phyloP scores from a whole-genome alignment of 140 eudicot species.

The Oenanthe javanica region DNA sequence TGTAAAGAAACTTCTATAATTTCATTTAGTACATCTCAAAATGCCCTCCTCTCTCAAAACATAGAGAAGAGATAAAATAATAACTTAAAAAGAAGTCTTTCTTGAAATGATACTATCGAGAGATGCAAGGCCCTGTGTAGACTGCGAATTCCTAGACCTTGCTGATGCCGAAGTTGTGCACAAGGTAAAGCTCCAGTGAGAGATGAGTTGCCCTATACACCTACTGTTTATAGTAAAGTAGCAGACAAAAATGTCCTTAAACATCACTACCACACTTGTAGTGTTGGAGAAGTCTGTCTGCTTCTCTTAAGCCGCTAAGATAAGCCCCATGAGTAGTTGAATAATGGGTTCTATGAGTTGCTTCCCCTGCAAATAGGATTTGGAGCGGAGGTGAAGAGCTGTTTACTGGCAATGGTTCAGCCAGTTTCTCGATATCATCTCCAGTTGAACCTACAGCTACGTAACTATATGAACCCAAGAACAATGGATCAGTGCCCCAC shows the following conservation, averaged over 20 bases:
- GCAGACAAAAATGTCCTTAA: neutral
- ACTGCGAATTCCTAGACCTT: too few relatives aligned
- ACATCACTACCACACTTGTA: conserved; percentile 30
- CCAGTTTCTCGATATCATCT: conserved; percentile 63
- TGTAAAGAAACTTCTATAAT: conserved; percentile 34
- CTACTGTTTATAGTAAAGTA: conserved; percentile 10
- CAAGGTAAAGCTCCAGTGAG: neutral
- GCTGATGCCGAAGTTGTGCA: too few relatives aligned
- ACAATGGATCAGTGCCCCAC: conserved; percentile 85
- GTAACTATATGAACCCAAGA: conserved; percentile 85
- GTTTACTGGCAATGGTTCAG: conserved; percentile 62
- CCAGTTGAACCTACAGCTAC: conserved; percentile 78
- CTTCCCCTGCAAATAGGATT: conserved; percentile 89
- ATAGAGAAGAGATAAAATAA: neutral
- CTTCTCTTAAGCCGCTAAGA: conserved; percentile 92
- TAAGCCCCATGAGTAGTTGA: conserved; percentile 96
- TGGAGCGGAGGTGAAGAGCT: conserved; percentile 43
- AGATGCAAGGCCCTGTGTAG: neutral
- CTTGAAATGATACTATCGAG: conserved; percentile 20
- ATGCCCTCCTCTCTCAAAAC: neutral
- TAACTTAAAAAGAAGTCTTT: neutral
- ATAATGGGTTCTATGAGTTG: conserved; percentile 86
- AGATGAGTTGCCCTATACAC: conserved; percentile 21
- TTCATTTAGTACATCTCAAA: conserved; percentile 31
- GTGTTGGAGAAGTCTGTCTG: conserved; percentile 81